Evolutionary conservation across 345 rosid genomes (phyloP), one percentile per base, ranked within the genome.

Genomic region (Hibiscus mutabilis): DNA sequence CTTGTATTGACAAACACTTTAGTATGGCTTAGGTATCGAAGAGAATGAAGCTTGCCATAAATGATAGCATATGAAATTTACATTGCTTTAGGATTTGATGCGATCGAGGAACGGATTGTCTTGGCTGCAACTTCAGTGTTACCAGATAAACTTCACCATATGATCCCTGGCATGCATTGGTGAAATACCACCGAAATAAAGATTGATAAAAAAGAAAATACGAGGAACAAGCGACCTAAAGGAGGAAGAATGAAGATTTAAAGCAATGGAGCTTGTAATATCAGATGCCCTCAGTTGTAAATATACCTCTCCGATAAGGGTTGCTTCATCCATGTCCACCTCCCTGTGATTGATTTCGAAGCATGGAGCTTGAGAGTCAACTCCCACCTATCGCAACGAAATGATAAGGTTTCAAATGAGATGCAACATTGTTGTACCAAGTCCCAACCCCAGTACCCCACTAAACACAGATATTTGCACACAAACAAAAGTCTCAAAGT

Each of bases 41-140:
- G 18, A 49, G n/a, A 22, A 47, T 16, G 42, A 49, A 49, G 31
- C 68, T 29, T 52, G 66, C 11, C 35, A 25, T 40, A 55, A 18
- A 31, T 31, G 16, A 51, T 12, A 56, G 47, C 44, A 70, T 12
- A 33, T 21, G 56, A 62, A 69, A 82, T 85, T 79, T 77, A 87
- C 91, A 72, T 87, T 78, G 86, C 92, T 65, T 72, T 83, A 15
- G 83, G 83, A 78, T 82, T 84, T 78, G 89, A 82, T 47, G 92
- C 88, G 69, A 88, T 86, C 76, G 92, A 82, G 35, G 89, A 86
- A 31, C 85, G 85, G 19, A 86, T 88, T n/a, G 88, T 85, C 78
- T 88, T 88, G 67, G 89, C 89, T 3, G 89, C 89, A 63, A 88
- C 79, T 74, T 82, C 87, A 56, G 89, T 87, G 63, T 85, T 57